A percentile compares a stretch with the other conserved stretches of the same genome.
phyloP scores from a whole-genome alignment of 306 rosid genomes.

The Trifolium pratense region DNA sequence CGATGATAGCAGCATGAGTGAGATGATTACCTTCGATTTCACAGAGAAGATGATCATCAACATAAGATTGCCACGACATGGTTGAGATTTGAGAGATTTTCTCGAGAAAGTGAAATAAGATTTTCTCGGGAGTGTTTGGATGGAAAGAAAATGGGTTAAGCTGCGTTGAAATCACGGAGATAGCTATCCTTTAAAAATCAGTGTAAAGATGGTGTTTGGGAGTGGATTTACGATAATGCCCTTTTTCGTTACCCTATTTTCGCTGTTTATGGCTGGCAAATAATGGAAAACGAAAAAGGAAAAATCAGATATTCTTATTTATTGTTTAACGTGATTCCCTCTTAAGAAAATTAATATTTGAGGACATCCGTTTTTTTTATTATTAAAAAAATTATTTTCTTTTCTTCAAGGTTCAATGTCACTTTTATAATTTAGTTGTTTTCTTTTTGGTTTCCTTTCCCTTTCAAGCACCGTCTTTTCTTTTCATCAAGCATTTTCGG shows the following conservation, averaged over 20 bases:
- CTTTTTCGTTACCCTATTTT: conserved; percentile 45
- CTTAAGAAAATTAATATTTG: not conserved
- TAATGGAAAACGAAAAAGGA: not conserved
- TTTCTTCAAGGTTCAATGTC: conserved; percentile 39
- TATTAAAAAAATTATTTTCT: not conserved
- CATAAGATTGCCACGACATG: conserved; percentile 96
- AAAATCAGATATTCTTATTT: conserved; percentile 1
- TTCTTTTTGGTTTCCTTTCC: not conserved
- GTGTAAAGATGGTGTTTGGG: not conserved
- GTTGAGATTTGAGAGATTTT: conserved; percentile 25
- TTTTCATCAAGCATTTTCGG: too few species aligned
- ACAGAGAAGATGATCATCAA: conserved; percentile 85
- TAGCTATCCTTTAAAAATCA: conserved; percentile 26
- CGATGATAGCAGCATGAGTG: conserved; percentile 74
- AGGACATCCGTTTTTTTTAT: not conserved
- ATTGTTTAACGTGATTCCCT: not conserved
- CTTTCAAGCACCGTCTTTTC: conserved; percentile 10
- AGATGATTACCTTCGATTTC: conserved; percentile 77
- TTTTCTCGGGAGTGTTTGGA: not conserved
- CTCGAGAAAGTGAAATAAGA: conserved; percentile 4
- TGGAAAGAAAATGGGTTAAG: conserved; percentile 26
- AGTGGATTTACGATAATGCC: conserved; percentile 16
- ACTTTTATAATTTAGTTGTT: not conserved
- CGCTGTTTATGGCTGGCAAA: conserved; percentile 42
- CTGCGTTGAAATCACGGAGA: conserved; percentile 46